Base-by-base conservation (phyloP, 2,329 filamentous ascomycete species). In the Aspergillus piperis region DNA sequence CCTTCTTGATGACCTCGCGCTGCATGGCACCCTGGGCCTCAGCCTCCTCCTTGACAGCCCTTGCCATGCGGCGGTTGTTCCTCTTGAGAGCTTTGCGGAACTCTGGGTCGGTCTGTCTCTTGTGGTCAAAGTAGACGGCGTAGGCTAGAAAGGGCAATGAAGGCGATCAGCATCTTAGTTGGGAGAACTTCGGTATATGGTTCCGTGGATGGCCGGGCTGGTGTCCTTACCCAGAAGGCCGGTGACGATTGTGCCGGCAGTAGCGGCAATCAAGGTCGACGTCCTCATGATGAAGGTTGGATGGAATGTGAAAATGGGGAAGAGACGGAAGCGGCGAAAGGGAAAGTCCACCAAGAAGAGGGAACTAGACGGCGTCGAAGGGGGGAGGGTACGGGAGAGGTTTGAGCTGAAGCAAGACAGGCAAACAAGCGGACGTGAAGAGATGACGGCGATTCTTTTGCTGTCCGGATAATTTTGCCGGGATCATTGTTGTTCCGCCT, bases 1-100 rank as follows among this genome's bases (percentile, higher is more conserved):
- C 87, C 59, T 79, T 78, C 78, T 89, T 89, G 80, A 99, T 90
- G 70, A 84, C 81, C 76, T 90, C 84, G 73, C 75, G 87, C 63
- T 81, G 76, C 62, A 72, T 71, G 50, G 77, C 78, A 42, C 78
- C 80, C 56, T 80, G 74, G 54, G 76, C 77, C 65, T 80, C 80
- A 10, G 71, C 77, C 67, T 82, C 78, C 68, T 82, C 79, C 66
- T 80, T 81, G 57, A 78, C 79, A 63, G 73, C 75, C 60, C 78
- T 73, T 51, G 78, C 80, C 64, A 82, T 71, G 57, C 76, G 73
- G 62, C 78, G 77, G 68, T 81, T 81, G 67, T 82, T 79, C 62
- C 75, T 71, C 72, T 82, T 82, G 71, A 89, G 75, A 42, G 82
- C 76, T 73, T 81, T 85, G 69, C 86, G 82, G 79, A 89, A 89